phyloP scores from a whole-genome alignment of 2,329 filamentous ascomycete species.

The Colletotrichum nymphaeae region DNA sequence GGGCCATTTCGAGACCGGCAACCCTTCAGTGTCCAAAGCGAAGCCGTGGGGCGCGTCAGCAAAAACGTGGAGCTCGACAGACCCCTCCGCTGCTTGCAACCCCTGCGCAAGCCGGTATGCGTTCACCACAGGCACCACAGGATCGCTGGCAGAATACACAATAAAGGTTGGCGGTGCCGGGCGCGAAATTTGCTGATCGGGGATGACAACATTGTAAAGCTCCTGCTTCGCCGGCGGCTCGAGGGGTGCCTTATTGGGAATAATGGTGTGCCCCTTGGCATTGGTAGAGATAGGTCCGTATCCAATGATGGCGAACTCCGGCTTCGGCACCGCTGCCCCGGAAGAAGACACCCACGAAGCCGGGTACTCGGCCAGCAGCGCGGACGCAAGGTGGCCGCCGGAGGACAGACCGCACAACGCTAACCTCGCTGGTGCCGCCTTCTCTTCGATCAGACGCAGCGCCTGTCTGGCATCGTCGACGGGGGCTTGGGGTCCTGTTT shows the following conservation, averaged over 20 bases:
- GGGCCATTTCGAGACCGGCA: slow-evolving; percentile 37
- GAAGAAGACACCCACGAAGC: slow-evolving; percentile 28
- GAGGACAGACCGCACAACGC: slow-evolving; percentile 39
- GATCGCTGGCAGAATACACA: slow-evolving; percentile 38
- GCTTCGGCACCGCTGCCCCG: slow-evolving; percentile 28
- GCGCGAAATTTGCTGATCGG: slow-evolving; percentile 35
- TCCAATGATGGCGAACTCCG: slow-evolving; percentile 37
- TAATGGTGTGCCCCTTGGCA: slow-evolving; percentile 36
- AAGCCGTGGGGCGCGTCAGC: slow-evolving; percentile 39
- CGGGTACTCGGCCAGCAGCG: slow-evolving; percentile 38
- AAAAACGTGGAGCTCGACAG: slow-evolving; percentile 38
- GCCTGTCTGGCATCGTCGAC: slow-evolving; percentile 39
- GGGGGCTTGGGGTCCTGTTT: slow-evolving; percentile 35
- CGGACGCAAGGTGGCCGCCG: slow-evolving; percentile 38
- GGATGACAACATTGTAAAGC: slow-evolving; percentile 38
- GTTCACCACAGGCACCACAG: slow-evolving; percentile 38
- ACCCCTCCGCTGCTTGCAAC: slow-evolving; percentile 27
- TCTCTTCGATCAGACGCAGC: slow-evolving; percentile 30
- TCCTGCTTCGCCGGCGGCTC: slow-evolving; percentile 40
- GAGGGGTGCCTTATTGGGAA: slow-evolving; percentile 37
- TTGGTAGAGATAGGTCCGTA: slow-evolving; percentile 41
- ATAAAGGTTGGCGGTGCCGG: slow-evolving; percentile 38
- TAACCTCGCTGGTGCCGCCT: background rate
- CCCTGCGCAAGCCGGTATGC: slow-evolving; percentile 38
- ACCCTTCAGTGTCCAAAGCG: slow-evolving; percentile 34